phyloP scores from a whole-genome alignment of 2,329 filamentous ascomycete genomes.

The Nigrospora osmanthi region DNA sequence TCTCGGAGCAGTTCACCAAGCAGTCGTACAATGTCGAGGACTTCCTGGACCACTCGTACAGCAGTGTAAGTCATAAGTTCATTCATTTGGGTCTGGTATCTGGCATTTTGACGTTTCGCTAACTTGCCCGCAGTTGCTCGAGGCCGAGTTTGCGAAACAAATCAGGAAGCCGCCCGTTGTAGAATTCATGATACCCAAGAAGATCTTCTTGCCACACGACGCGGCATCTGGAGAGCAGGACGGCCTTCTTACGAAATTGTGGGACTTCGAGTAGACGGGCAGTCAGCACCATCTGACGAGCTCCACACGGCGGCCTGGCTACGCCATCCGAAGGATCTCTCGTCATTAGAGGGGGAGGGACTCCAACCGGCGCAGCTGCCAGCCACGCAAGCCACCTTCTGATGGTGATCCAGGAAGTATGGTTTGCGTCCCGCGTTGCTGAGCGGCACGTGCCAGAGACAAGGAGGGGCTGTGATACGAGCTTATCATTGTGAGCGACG shows the following conservation, averaged over 20 bases:
- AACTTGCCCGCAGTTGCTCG: constrained; percentile 55
- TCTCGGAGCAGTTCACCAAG: constrained; percentile 96
- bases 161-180: constrained; percentile 82
- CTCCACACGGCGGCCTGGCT: no score
- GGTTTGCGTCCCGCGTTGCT: no score
- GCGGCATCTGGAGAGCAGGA: constrained; percentile 38
- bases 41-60: constrained; percentile 91
- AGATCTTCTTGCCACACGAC: constrained; percentile 57
- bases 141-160: constrained; percentile 74
- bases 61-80: constrained; percentile 47
- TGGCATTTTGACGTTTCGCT: constrained; percentile 13
- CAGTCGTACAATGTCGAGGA: constrained; percentile 92
- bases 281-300: no score
- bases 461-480: no score
- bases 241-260: constrained; percentile 50
- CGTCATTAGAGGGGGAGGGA: no score
- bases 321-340: no score
- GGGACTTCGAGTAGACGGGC: constrained; percentile 40
- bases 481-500: no score
- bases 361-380: no score
- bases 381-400: no score
- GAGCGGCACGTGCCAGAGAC: no score
- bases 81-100: no score
- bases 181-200: constrained; percentile 90
- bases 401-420: no score